phyloP scores from a whole-genome alignment of 139 green algal species.

The Chlamydomonas applanata region DNA sequence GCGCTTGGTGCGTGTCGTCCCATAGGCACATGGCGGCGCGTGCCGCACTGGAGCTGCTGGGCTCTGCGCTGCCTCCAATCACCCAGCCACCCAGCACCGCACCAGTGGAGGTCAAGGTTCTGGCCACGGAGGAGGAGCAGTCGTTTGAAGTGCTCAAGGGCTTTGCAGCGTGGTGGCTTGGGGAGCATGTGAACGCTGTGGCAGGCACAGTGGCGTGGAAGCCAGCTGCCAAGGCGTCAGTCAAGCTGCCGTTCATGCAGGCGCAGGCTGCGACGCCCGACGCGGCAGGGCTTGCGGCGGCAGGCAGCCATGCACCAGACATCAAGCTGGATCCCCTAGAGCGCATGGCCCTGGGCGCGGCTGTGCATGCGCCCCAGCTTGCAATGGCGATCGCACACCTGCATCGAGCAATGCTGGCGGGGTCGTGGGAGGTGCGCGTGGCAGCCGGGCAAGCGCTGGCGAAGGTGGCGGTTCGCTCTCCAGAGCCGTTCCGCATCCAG shows the following conservation, averaged over 20 bases:
- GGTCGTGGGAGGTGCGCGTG: constrained; percentile 35
- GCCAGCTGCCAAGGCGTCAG: background rate
- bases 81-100: constrained; percentile 27
- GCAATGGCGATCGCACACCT: constrained; percentile 36
- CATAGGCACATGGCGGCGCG: constrained; percentile 6
- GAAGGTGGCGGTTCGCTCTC: constrained; percentile 72
- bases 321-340: background rate
- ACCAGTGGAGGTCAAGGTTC: constrained; percentile 48
- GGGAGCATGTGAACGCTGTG: constrained; percentile 72
- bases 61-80: constrained; percentile 36
- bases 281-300: too few species aligned
- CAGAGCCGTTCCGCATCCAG: constrained; percentile 83
- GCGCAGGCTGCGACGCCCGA: background rate
- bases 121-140: constrained; percentile 43
- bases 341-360: constrained; percentile 37
- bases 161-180: constrained; percentile 64
- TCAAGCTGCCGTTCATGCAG: constrained; percentile 9
- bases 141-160: constrained; percentile 31
- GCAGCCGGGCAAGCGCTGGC: constrained; percentile 45
- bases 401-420: constrained; percentile 37
- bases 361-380: constrained; percentile 38
- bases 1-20: too few species aligned
- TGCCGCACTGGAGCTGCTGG: constrained; percentile 32
- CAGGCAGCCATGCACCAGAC: background rate
- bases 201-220: constrained; percentile 54